These are phyloP conservation scores for Ganoderma resinaceum DNA, from an alignment of 1,284 basidiomycete species.

Conservation along the genomic window DNA sequence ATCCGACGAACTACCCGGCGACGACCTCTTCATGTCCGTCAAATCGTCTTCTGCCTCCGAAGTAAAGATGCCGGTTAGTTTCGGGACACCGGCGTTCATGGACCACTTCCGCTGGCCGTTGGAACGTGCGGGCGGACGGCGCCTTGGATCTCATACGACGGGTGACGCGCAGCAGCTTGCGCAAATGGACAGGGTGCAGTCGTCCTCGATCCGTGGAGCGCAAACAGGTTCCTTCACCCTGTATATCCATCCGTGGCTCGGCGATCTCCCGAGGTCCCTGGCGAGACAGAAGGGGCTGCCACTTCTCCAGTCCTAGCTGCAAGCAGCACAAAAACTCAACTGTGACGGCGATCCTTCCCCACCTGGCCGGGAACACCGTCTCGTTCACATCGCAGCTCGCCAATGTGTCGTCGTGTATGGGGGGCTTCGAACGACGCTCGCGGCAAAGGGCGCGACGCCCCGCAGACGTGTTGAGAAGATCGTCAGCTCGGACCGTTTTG, in stretches of 20 bases:
- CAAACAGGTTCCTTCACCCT: not conserved
- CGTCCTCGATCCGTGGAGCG: not conserved
- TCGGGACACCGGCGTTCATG: not conserved
- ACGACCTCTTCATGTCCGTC: not conserved
- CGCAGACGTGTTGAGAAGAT: constrained; percentile 53
- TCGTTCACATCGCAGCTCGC: constrained; percentile 74
- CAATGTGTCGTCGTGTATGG: constrained; percentile 68
- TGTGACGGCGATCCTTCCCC: constrained; percentile 70
- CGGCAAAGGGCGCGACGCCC: constrained; percentile 58
- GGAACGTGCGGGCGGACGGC: not conserved
- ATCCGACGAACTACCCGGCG: not conserved
- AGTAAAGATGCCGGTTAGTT: not conserved
- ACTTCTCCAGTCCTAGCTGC: constrained; percentile 49
- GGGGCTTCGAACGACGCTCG: constrained; percentile 69
- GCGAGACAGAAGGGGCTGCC: not conserved
- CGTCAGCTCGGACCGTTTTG: constrained; percentile 52
- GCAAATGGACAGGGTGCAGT: not conserved
- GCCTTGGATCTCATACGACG: not conserved
- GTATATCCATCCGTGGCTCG: not conserved
- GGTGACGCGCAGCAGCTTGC: not conserved
- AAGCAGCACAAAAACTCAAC: constrained; percentile 65
- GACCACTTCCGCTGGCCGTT: not conserved
- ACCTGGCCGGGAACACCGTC: constrained; percentile 68
- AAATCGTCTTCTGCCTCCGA: not conserved
- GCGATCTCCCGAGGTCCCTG: not conserved